Base-by-base conservation (phyloP, 768 basidiomycete species). In the Chlorophyllum brunneum region DNA sequence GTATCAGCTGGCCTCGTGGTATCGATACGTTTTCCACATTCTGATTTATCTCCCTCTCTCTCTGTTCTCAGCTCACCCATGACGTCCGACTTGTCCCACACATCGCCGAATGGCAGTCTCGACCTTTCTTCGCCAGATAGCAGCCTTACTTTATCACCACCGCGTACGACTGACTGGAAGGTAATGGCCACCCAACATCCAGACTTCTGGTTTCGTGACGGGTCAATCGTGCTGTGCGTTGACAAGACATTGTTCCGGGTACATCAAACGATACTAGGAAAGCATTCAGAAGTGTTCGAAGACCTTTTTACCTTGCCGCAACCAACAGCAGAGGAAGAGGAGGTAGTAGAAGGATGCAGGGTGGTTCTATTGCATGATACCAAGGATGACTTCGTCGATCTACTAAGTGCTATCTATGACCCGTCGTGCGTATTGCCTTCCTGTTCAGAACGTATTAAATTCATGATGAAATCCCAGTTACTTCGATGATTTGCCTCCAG, bases 251-350 rank as follows among this genome's bases (percentile, higher is more conserved):
- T 76, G 16, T 78, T 77, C 50, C 64, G 71, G 5, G 72, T 78
- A 0, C 75, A 78, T 54, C 73, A 75, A 47, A 75, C 76, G 15
- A 72, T 76, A 16, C 62, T 77, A 0, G 66, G 70, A 4, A 70
- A 70, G 46, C 83, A 87, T 57, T 85, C 84, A 0, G 83, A 86
- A 34, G 71, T 87, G 1, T 88, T 88, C 56, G 72, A 74, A 13
- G 82, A 80, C 54, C 67, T 86, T 44, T 81, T 88, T 57, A 71
- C 72, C 2, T 58, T 87, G 6, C 84, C 83, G 9, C 80, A 78
- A 54, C 81, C 81, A 5, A 36, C 38, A 31, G 36, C 22, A 4
- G 60, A 63, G 0, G 68, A 63, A 5, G 65, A 71, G 37, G 62
- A 70, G 34, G 67, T 61, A 57, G 56, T 79, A 7, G 80, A 82